Evolutionary conservation across 2,329 filamentous ascomycete genomes (phyloP), one percentile per base, ranked within the genome.

Genomic region (Sclerotinia spermophila): DNA sequence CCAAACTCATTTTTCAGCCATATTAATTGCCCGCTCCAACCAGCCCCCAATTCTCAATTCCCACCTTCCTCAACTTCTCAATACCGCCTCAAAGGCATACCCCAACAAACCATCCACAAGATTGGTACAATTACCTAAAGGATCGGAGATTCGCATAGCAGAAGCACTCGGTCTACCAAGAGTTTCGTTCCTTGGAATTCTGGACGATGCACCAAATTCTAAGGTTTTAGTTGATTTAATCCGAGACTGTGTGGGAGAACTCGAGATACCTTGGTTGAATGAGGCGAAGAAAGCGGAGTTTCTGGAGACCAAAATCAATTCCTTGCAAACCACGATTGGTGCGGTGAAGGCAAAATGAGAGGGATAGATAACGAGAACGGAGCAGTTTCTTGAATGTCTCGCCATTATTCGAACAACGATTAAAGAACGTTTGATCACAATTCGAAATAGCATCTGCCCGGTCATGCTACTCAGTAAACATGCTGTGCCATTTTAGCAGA

Each of bases 171-270:
- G 86, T 2, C 83, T 92, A 15, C 87, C 89, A 0, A 84, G 89
- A 45, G 88, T 89, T 0, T 91, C 89, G 1, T 88, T 89, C 33
- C 81, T 93, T 44, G 91, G 86, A 0, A 78, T 93, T 10, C 79
- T 83, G 30, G 81, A 82, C 10, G 84, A 82, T 51, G 87, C 89
- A 0, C 88, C 89, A 0, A 84, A 86, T 56, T 83, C 86, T 0
- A 83, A 83, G 65, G 83, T 86, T 1, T 78, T 93, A 15, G 77
- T 89, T 35, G 83, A 88, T 5, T 86, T 88, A 74, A 83, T 88
- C 1, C 79, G 82, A 42, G 80, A 84, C 48, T 81, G 82, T 69
- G 86, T 92, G 1, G 79, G 82, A 1, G 78, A 83, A 1, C 81
- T 90, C 35, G 81, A 86, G 48, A 82, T 86, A 35, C 78, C 81